Evolutionary conservation across 2,329 filamentous ascomycete species (phyloP).

Genomic region (Gaeumannomyces tritici): DNA sequence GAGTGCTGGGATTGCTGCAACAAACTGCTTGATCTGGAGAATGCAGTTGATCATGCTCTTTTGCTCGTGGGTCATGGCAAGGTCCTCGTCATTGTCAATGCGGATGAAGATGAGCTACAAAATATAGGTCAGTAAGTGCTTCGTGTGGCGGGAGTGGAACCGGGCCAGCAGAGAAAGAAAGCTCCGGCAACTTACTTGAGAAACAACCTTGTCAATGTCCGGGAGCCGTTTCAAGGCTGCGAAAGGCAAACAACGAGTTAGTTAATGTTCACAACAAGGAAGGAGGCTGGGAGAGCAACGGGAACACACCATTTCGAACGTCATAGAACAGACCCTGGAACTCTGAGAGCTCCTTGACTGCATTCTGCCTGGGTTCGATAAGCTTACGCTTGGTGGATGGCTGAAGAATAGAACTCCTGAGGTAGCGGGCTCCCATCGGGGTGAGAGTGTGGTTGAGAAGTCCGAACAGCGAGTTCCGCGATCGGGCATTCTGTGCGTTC

Average conservation of each 20-base stretch:
- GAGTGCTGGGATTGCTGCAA: constrained; percentile 56
- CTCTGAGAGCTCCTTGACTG: constrained; percentile 69
- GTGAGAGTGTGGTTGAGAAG: constrained; percentile 78
- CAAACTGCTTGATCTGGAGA: constrained; percentile 75
- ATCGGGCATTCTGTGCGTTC: constrained; percentile 69
- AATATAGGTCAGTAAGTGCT: neutral
- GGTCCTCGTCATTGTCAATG: constrained; percentile 32
- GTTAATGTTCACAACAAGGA: neutral
- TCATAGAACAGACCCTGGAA: constrained; percentile 80
- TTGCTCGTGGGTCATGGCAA: constrained; percentile 52
- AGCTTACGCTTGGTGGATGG: constrained; percentile 62
- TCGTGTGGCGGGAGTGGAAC: neutral
- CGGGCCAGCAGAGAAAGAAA: no score
- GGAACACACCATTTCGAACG: constrained; percentile 51
- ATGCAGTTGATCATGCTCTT: constrained; percentile 64
- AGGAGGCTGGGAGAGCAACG: no score
- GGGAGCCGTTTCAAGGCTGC: constrained; percentile 63
- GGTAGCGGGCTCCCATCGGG: constrained; percentile 76
- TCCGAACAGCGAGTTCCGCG: constrained; percentile 74
- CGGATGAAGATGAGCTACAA: constrained; percentile 50
- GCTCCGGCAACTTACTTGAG: constrained; percentile 41
- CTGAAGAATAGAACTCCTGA: constrained; percentile 81
- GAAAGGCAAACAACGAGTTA: constrained; percentile 9
- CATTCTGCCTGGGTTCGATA: constrained; percentile 67
- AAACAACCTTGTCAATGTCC: constrained; percentile 73